Base-by-base conservation (phyloP, 257 asterid genomes). In the Salvia hispanica region DNA sequence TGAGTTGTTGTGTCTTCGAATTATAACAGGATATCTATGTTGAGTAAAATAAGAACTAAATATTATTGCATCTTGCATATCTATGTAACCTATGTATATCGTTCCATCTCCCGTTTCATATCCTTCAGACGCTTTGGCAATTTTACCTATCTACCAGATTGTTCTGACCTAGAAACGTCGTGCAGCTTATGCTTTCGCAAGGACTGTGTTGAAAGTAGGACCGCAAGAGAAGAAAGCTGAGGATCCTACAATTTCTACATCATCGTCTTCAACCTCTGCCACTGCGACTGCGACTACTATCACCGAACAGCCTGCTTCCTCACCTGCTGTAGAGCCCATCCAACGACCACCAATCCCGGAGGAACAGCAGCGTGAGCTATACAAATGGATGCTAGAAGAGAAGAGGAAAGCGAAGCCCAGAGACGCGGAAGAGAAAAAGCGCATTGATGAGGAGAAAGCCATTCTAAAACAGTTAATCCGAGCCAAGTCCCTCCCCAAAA, bases 381-480 rank as follows among this genome's bases (percentile, higher is more conserved):
- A 83, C 76, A 86, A 82, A 77, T 92, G 97, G 98, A 72, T 92
- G 40, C 74, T 92, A 58, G 96, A 88, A 71, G 96, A 92, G 83
- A 88, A 82, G 88, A 86, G 98, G 72, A 90, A 81, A 74, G 67
- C 75, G 71, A 83, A 85, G 77, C 90, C 96, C 33, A 80, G 58
- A 82, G 88, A 88, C 31, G 75, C 82, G 0, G 90, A 80, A 67
- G 98, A 92, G 90, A 90, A 67, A 71, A 90, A 73, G 37, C 90
- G 80, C 51, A 84, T 83, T 18, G 97, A 92, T n/a, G 98, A 86
- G 80, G 98, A 92, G 81, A 92, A 90, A 72, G 90, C 90, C 59
- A 48, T 83, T 79, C 88, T 92, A 11, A 92, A 92, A 68, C 91
- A 86, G 81, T 88, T 88, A 8, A 88, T 92, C 75, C 81, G 88